These are phyloP conservation scores for Calonectria henricotiae DNA, from an alignment of 2,329 filamentous ascomycete species.

Conservation along the genomic window DNA sequence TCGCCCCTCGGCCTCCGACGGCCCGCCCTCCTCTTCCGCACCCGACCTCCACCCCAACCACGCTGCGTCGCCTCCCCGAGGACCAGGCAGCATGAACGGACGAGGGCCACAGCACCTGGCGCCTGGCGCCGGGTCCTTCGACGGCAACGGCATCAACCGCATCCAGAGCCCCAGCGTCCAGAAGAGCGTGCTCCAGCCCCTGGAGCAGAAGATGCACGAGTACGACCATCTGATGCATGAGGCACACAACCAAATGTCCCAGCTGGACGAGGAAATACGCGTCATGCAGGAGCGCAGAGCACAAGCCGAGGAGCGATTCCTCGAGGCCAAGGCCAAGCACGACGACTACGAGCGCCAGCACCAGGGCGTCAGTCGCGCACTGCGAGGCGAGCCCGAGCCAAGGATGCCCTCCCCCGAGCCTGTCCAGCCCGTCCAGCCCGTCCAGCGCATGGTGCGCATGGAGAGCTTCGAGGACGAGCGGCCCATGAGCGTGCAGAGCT, in stretches of 20 bases:
- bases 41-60: conserved; percentile 35
- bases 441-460: conserved; percentile 34
- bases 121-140: conserved; percentile 40
- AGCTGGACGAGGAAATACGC: conserved; percentile 63
- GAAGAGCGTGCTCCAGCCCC: conserved; percentile 63
- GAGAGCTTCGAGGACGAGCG: conserved; percentile 37
- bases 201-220: conserved; percentile 64
- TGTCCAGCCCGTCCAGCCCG: conserved; percentile 19
- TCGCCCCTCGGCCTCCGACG: conserved; percentile 47
- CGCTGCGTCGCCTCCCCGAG: conserved; percentile 40
- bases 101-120: conserved; percentile 22
- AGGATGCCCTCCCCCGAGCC: conserved; percentile 33
- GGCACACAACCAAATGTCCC: conserved; percentile 61
- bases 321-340: conserved; percentile 36
- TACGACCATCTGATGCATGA: conserved; percentile 62
- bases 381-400: conserved; percentile 33
- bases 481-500: conserved; percentile 35
- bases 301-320: conserved; percentile 36
- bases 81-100: conserved; percentile 27
- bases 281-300: conserved; percentile 40
- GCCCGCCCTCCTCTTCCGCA: conserved; percentile 21
- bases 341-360: conserved; percentile 39
- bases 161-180: conserved; percentile 63
- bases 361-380: conserved; percentile 31
- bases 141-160: conserved; percentile 57